phyloP scores from a whole-genome alignment of 805 yeast species.

The Teunomyces lycoperdinae region DNA sequence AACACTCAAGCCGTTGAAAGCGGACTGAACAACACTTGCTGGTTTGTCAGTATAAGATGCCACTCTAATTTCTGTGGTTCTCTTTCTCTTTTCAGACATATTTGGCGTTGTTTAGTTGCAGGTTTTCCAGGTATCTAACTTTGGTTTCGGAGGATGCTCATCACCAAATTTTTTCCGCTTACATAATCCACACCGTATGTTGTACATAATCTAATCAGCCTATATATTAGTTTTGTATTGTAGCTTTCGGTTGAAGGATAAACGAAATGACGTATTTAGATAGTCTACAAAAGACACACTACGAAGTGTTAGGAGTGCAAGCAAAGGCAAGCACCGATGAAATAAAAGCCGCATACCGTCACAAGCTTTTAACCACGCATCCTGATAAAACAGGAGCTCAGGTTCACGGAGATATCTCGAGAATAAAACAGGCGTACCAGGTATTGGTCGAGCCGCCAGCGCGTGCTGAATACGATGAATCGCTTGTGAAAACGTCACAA shows the following conservation, averaged over 20 bases:
- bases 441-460: constrained; percentile 41
- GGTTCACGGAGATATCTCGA: background rate
- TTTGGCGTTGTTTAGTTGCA: constrained; percentile 9
- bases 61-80: constrained; percentile 42
- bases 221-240: too few relatives aligned
- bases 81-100: constrained; percentile 24
- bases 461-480: constrained; percentile 52
- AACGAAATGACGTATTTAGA: constrained; percentile 4
- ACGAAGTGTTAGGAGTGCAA: constrained; percentile 56
- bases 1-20: constrained; percentile 72
- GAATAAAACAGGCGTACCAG: constrained; percentile 63
- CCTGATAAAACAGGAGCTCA: constrained; percentile 62
- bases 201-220: background rate
- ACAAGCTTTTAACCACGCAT: constrained; percentile 58
- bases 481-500: constrained; percentile 32
- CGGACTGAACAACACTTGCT: constrained; percentile 59
- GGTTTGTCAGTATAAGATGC: constrained; percentile 41
- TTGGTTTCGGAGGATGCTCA: constrained; percentile 3
- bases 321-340: constrained; percentile 34
- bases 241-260: background rate
- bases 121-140: background rate
- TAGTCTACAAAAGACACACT: constrained; percentile 32
- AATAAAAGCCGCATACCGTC: constrained; percentile 63
- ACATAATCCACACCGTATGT: background rate
- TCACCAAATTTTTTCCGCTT: constrained; percentile 5